Conservation (phyloP, 352 stramenopile genomes). For the Globisporangium canariense region DNA sequence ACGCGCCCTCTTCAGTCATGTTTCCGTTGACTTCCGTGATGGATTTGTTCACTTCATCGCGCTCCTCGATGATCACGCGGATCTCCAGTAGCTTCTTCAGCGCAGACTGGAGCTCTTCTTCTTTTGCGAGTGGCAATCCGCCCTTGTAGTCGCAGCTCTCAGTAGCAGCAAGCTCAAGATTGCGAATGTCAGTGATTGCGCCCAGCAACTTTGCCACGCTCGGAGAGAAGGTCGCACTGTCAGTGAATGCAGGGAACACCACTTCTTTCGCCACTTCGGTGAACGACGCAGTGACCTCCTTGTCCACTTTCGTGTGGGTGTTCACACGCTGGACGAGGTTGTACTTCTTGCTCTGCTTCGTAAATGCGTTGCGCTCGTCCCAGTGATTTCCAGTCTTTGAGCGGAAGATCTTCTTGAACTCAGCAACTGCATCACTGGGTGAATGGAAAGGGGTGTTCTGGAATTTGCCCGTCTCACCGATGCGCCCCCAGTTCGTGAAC, state of each 20-base stretch:
- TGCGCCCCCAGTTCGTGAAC: constrained; percentile 81
- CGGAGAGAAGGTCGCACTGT: constrained; percentile 21
- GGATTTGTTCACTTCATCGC: constrained; percentile 44
- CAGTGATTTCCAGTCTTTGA: constrained; percentile 77
- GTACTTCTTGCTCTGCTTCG: constrained; percentile 68
- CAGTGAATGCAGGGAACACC: constrained; percentile 31
- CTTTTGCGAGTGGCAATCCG: constrained; percentile 58
- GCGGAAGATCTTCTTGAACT: constrained; percentile 83
- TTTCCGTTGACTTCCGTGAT: constrained; percentile 44
- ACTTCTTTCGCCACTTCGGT: constrained; percentile 30
- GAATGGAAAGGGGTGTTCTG: constrained; percentile 74
- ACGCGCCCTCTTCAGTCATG: constrained; percentile 40
- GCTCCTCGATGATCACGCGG: constrained; percentile 42
- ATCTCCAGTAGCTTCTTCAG: constrained; percentile 50
- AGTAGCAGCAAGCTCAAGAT: constrained; percentile 60
- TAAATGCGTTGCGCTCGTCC: constrained; percentile 42
- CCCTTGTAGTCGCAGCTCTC: constrained; percentile 45
- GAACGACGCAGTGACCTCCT: constrained; percentile 55
- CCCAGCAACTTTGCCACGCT: constrained; percentile 51
- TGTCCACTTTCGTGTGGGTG: constrained; percentile 49
- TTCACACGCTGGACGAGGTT: constrained; percentile 67
- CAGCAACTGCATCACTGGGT: constrained; percentile 40
- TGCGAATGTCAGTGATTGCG: constrained; percentile 70
- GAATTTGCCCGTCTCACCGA: constrained; percentile 72
- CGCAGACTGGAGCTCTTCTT: constrained; percentile 45